Percentiles rank a stretch among this genome's conserved stretches.
Conservation (phyloP, 305 asterid species). For the Withania somnifera region DNA sequence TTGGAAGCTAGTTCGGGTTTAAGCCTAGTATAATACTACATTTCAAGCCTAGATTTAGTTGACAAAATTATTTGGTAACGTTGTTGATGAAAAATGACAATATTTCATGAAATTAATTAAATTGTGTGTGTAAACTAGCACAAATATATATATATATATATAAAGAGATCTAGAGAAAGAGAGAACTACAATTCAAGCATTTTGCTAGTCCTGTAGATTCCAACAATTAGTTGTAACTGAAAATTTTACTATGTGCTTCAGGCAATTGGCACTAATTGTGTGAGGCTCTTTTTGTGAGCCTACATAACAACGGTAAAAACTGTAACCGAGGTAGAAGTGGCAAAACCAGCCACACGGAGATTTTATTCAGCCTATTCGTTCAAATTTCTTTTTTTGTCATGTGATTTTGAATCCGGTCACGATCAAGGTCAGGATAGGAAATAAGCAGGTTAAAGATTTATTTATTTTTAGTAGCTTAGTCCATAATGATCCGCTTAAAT, state of each 20-base stretch:
- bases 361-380: background rate
- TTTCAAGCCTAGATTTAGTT: background rate
- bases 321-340: background rate
- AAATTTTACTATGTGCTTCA: no score
- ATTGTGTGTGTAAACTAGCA: background rate
- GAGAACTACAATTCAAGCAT: background rate
- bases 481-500: background rate
- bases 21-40: background rate
- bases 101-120: background rate
- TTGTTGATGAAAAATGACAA: no score
- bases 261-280: no score
- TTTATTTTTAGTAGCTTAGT: no score
- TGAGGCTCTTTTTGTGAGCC: background rate
- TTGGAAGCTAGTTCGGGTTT: background rate
- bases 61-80: background rate
- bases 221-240: background rate
- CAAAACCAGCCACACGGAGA: background rate
- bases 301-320: background rate
- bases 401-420: no score
- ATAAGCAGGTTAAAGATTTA: no score
- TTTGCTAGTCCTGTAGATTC: background rate
- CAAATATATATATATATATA: no score
- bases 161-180: no score
- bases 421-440: no score
- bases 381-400: no score